Evolutionary conservation across 768 basidiomycete species (phyloP), one percentile per base, ranked within the genome.

Genomic region (Mycena chlorophos): DNA sequence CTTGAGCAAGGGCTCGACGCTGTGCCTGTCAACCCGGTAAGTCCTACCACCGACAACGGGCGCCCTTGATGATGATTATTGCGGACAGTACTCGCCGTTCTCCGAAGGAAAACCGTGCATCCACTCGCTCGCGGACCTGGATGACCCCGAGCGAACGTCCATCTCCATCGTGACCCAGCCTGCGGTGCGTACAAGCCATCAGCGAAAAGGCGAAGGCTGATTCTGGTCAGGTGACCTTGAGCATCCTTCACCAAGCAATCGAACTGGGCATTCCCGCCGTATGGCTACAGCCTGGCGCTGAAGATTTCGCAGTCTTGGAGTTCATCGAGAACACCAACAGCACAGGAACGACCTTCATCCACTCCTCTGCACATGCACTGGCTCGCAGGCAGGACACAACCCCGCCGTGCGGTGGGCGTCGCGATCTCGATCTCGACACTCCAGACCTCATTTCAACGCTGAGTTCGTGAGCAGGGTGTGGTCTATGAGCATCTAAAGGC

Each of bases 271-370:
- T 84, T 13, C 79, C 77, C 0, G 75, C 78, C 2, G 72, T 86
- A 31, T 87, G 86, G 86, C 76, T 86, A 20, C 86, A 87, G 61
- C 86, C 86, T 8, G 86, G 86, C 20, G 82, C 84, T 2, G 76
- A 81, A 49, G 77, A 82, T 39, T 46, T 3, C 10, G 68, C 69
- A 2, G 83, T 86, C 2, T 50, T 55, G 17, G 49, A 55, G 19
- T 60, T 60, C 39, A 60, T 60, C 39, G 54, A 29, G 19, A 55
- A 25, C 38, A n/a, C 50, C 29, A 53, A 26, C 25, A 22, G 25
- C 17, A 48, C 49, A 17, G 27, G 40, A 31, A 59, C 58, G 22
- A 54, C 2, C 5, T 60, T 49, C 40, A 56, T 55, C n/a, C 51
- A 52, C 34, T 49, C 58, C 17, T 16, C 30, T 2, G 26, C 23